Base-by-base conservation (phyloP, 2,329 filamentous ascomycete genomes). In the Alternaria longipes region DNA sequence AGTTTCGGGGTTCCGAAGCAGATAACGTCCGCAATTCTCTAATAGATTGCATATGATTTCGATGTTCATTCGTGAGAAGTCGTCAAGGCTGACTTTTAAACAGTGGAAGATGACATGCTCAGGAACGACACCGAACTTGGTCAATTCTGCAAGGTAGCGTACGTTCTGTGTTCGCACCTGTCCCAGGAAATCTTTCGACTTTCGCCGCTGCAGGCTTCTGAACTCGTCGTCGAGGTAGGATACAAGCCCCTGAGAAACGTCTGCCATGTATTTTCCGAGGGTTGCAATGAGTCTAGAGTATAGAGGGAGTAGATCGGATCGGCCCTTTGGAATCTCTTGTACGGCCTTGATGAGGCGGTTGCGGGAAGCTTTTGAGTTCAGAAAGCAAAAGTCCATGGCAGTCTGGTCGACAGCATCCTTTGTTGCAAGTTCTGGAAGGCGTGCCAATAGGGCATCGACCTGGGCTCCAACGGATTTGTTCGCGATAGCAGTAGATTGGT, bases 91-190 rank as follows among this genome's bases (percentile, higher is more conserved):
- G 77, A 99, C 94, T 79, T 97, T 99, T 71, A 99, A 88, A 76
- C 95, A 99, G 75, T 99, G 95, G 75, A 99, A 99, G 55, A 99
- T 96, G 66, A 99, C 94, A 79, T 99, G 95, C 78, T 99, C 95
- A 0, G 96, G 95, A 8, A 99, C 95, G 32, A 97, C 93, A 32
- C 95, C 94, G 74, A 99, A 99, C 76, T 99, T 99, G 60, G 95
- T 99, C 74, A 99, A 82, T 80, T 99, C 95, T 8, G 95, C 94
- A 52, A 99, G 88, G 77, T 99, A 99, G n/a, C 96, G 92, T 65
- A 98, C 94, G 75, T 98, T 98, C 79, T 91, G 90, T 69, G 96
- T 90, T 44, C 95, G 91, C 50, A 97, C 93, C 79, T 97, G 94
- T 1, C 94, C 94, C 0, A 98, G 84, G 64, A 99, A 97, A 70